Evolutionary conservation across 805 yeast genomes (phyloP), one percentile per base, ranked within the genome.

Genomic region (Candida endomychidarum): DNA sequence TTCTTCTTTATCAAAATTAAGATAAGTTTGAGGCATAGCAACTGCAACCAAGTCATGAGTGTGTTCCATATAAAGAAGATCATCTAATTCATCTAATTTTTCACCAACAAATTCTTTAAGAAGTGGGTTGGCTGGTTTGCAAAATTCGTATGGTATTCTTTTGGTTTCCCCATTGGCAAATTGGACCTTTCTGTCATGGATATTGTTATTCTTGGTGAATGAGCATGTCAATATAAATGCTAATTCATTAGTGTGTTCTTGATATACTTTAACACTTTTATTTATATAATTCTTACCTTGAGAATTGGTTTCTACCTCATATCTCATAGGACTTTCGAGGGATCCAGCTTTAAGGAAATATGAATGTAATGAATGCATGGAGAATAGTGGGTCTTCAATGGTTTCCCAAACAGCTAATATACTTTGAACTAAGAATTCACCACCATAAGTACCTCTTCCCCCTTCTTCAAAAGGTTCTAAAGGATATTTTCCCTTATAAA

Each of bases 361-460:
- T 15, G 66, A 56, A 44, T 68, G 73, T 26, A 67, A 47, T 3
- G 72, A 68, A 42, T 67, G 69, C 1, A 70, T 66, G n/a, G 54
- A 52, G 41, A 59, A 67, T 2, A 38, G 37, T 2, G 33, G 26
- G 28, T 43, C 49, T 12, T 41, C 34, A 3, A 54, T 50, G 11
- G 61, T 50, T 36, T 58, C 60, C 57, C 67, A 60, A 3, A 68
- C 69, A 10, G 62, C 73, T 21, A 62, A 48, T 8, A 63, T 38
- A 2, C 65, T 57, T 44, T 65, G 70, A 2, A 63, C 57, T 26
- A 65, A 53, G 12, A 67, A 43, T 33, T 63, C 67, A 2, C 73
- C 74, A 2, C 72, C 73, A 40, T 55, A 68, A n/a, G 63, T 65
- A n/a, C 70, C 72, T 25, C 65, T 51, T 51, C 59, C 51, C 1